Evolutionary conservation across 2,329 filamentous ascomycete genomes (phyloP).

Genomic region (Pseudocercospora crystallina): DNA sequence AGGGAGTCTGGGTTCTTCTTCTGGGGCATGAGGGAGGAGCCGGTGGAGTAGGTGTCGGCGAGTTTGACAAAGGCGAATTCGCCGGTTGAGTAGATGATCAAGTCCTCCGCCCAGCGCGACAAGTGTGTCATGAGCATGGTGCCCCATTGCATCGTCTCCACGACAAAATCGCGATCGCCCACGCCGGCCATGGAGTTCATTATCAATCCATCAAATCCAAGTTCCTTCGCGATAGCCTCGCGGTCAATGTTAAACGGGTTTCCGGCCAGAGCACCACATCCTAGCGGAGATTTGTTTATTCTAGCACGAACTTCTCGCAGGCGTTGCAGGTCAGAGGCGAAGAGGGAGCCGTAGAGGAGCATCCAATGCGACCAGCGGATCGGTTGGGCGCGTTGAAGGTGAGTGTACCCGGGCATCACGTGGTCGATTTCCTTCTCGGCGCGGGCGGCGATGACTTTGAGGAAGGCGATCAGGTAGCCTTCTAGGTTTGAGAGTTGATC

Average conservation of each 20-base stretch:
- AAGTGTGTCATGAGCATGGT: constrained; percentile 77
- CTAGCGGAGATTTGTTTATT: constrained; percentile 72
- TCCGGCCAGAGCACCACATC: constrained; percentile 74
- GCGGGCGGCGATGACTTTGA: constrained; percentile 66
- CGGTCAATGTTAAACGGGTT: constrained; percentile 82
- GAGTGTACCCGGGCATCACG: constrained; percentile 86
- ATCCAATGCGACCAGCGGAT: constrained; percentile 83
- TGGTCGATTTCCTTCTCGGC: constrained; percentile 74
- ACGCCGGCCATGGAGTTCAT: constrained; percentile 77
- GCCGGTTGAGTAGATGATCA: constrained; percentile 76
- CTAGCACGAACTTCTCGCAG: constrained; percentile 69
- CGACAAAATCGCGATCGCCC: constrained; percentile 76
- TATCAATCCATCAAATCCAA: constrained; percentile 73
- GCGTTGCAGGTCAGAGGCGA: constrained; percentile 72
- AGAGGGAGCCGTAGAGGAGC: constrained; percentile 70
- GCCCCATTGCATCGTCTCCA: constrained; percentile 79
- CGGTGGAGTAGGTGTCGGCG: constrained; percentile 78
- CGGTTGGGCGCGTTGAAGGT: constrained; percentile 78
- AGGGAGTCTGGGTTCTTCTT: constrained; percentile 81
- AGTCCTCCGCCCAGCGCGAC: constrained; percentile 77
- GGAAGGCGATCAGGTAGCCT: constrained; percentile 63
- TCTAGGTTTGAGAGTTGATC: constrained; percentile 73
- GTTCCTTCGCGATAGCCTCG: constrained; percentile 73
- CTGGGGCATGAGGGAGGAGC: constrained; percentile 75
- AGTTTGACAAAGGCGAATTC: constrained; percentile 76